Evolutionary conservation across 495 filamentous ascomycete genomes (phyloP).

Genomic region (Chaetomium fimeti): DNA sequence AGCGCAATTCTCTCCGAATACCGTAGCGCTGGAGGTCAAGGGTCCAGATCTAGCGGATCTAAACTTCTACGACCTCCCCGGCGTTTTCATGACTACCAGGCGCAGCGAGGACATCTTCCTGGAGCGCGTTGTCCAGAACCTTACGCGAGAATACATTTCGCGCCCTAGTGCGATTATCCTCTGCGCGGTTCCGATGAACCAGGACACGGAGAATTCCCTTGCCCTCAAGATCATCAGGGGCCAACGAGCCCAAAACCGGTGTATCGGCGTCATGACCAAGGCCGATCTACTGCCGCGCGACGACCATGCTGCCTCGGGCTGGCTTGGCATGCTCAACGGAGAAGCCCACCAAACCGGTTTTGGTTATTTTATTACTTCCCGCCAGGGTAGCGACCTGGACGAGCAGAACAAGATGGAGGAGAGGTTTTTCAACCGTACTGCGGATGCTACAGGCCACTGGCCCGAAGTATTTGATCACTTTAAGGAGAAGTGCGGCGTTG

Average conservation of each 20-base stretch:
- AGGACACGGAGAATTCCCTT: constrained; percentile 69
- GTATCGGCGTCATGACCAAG: constrained; percentile 77
- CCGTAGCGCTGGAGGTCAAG: too few species aligned
- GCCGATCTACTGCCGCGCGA: too few species aligned
- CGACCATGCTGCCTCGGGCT: too few species aligned
- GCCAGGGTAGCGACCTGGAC: constrained; percentile 46
- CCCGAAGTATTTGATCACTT: too few species aligned
- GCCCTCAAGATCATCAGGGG: constrained; percentile 61
- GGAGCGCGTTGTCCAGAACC: constrained; percentile 62
- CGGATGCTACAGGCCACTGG: too few species aligned
- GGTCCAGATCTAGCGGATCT: constrained; percentile 66
- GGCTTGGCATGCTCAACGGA: too few species aligned
- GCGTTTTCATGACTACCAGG: constrained; percentile 66
- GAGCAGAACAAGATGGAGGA: constrained; percentile 58
- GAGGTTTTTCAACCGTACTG: constrained; percentile 53
- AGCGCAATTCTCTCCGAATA: constrained; percentile 76
- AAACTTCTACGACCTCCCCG: constrained; percentile 78
- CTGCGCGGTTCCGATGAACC: constrained; percentile 70
- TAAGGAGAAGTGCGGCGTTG: too few species aligned
- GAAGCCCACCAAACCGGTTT: too few species aligned
- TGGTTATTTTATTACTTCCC: constrained; percentile 61
- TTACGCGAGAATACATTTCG: constrained; percentile 65
- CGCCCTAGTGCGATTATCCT: too few species aligned
- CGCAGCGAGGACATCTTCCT: constrained; percentile 62
- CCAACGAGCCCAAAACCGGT: constrained; percentile 57